A percentile compares a stretch with the other conserved stretches of the same genome.
Conservation (phyloP, 805 yeast genomes). For the Ogataea salicorniae region DNA sequence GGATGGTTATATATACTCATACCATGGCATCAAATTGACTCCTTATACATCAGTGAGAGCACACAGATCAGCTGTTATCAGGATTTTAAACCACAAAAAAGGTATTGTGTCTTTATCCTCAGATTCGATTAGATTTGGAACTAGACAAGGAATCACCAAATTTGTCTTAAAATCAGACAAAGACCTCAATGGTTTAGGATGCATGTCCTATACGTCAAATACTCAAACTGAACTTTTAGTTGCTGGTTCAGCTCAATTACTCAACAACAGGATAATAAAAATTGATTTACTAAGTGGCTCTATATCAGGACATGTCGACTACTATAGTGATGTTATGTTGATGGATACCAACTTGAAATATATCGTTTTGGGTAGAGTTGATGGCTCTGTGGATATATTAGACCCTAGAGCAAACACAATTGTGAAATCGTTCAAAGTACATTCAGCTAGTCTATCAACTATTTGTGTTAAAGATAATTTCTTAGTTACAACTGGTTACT, state of each 20-base stretch:
- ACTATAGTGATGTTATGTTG: conserved; percentile 40
- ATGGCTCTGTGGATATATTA: conserved; percentile 59
- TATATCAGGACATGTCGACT: conserved; percentile 34
- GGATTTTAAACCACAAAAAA: conserved; percentile 47
- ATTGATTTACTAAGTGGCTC: conserved; percentile 38
- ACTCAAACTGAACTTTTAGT: conserved; percentile 41
- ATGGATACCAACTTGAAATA: conserved; percentile 49
- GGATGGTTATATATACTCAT: conserved; percentile 44
- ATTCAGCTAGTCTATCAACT: conserved; percentile 56
- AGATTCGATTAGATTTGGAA: conserved; percentile 47
- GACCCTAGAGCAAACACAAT: conserved; percentile 48
- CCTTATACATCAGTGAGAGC: conserved; percentile 57
- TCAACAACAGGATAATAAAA: conserved; percentile 32
- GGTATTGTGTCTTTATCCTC: conserved; percentile 57
- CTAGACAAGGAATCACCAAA: conserved; percentile 50
- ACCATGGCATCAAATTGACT: conserved; percentile 40
- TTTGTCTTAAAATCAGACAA: conserved; percentile 26
- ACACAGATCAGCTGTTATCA: conserved; percentile 44
- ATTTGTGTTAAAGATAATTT: conserved; percentile 61
- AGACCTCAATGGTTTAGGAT: conserved; percentile 30
- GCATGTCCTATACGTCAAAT: conserved; percentile 38
- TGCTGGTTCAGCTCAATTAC: conserved; percentile 31
- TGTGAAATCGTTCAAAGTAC: conserved; percentile 52
- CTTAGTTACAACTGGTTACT: conserved; percentile 77
- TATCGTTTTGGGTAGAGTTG: conserved; percentile 51